Evolutionary conservation across 176 grass and related monocot species (phyloP).

Genomic region (Musa acuminata): DNA sequence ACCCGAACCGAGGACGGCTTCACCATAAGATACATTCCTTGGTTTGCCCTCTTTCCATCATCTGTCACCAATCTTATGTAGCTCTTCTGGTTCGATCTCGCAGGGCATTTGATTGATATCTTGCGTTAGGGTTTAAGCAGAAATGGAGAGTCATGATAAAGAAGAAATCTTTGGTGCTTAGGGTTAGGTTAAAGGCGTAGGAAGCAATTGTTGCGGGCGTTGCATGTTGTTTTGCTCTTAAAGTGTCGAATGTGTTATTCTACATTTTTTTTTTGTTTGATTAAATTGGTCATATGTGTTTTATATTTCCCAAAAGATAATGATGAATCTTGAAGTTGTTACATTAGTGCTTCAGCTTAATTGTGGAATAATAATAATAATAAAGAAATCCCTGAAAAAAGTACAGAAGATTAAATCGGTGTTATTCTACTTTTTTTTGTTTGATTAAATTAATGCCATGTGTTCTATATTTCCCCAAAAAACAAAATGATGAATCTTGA

Average conservation of each 20-base stretch:
- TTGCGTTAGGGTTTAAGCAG: not conserved
- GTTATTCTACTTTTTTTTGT: not conserved
- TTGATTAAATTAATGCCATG: not conserved
- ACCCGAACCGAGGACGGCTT: conserved; percentile 53
- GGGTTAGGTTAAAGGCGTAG: too few relatives aligned
- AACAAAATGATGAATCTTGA: not conserved
- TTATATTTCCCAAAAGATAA: not conserved
- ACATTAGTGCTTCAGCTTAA: not conserved
- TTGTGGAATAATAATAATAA: not conserved
- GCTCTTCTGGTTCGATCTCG: not conserved
- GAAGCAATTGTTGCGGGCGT: too few relatives aligned
- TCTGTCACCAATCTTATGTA: not conserved
- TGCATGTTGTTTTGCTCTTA: too few relatives aligned
- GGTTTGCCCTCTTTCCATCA: conserved; percentile 27
- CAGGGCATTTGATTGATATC: not conserved
- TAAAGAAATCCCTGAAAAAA: not conserved
- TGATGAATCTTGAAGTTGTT: not conserved
- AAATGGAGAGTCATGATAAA: not conserved
- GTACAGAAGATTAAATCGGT: not conserved
- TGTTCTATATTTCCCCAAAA: not conserved
- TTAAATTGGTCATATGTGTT: not conserved
- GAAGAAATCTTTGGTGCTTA: too few relatives aligned
- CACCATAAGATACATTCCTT: conserved; percentile 72
- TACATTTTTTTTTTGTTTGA: not conserved
- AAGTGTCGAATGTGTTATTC: not conserved